phyloP scores from a whole-genome alignment of 2,329 filamentous ascomycete species.

The Cercospora berteroae region DNA sequence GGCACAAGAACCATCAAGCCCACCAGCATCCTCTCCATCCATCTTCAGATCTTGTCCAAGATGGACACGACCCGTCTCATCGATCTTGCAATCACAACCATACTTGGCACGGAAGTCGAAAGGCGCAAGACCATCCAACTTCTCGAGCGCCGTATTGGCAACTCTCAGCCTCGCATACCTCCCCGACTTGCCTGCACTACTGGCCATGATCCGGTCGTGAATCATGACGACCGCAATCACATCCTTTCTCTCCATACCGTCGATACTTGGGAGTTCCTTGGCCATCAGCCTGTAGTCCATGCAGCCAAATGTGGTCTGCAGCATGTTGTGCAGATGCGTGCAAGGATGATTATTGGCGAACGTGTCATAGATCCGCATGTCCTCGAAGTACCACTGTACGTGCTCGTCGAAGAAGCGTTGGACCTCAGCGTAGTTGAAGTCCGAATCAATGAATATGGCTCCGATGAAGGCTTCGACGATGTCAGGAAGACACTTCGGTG shows the following conservation, averaged over 20 bases:
- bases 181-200: slow-evolving; percentile 59
- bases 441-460: slow-evolving; percentile 85
- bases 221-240: slow-evolving; percentile 73
- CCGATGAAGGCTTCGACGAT: slow-evolving; percentile 86
- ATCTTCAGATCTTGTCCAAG: slow-evolving; percentile 11
- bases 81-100: slow-evolving; percentile 60
- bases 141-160: slow-evolving; percentile 58
- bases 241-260: slow-evolving; percentile 42
- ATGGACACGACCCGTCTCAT: slow-evolving; percentile 6
- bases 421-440: slow-evolving; percentile 72
- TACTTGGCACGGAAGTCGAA: slow-evolving; percentile 61
- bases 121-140: slow-evolving; percentile 50
- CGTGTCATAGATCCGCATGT: slow-evolving; percentile 83
- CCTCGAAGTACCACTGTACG: slow-evolving; percentile 73
- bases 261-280: slow-evolving; percentile 51
- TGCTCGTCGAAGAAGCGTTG: slow-evolving; percentile 73
- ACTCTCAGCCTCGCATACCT: slow-evolving; percentile 71
- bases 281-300: slow-evolving; percentile 56
- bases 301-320: slow-evolving; percentile 67
- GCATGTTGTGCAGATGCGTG: slow-evolving; percentile 65
- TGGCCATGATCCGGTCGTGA: slow-evolving; percentile 67
- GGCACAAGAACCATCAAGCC: slow-evolving; percentile 2
- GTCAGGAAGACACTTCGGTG: slow-evolving; percentile 79
- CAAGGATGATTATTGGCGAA: slow-evolving; percentile 81
- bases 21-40: slow-evolving; percentile 7